Conservation (phyloP, 257 asterid species). For the Capsicum rhomboideum region DNA sequence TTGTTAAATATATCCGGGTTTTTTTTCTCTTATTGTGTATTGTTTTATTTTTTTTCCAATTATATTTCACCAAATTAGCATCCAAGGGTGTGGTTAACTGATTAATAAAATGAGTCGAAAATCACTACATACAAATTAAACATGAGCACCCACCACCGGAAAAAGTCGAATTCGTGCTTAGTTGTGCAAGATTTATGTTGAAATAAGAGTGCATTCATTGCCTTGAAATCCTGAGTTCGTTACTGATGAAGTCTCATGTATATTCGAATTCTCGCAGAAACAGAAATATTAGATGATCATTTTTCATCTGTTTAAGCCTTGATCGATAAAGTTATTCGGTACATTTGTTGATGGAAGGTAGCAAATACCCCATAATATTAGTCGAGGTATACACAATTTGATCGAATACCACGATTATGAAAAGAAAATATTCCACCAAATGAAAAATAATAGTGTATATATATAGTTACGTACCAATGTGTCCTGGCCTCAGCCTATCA, state of each 20-base stretch:
- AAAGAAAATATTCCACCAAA: background rate
- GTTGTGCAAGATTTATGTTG: background rate
- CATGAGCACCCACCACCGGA: background rate
- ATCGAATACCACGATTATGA: too few relatives aligned
- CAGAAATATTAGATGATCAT: background rate
- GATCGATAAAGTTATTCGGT: background rate
- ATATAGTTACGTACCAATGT: background rate
- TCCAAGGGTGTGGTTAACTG: background rate
- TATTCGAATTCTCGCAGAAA: background rate
- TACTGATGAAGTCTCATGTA: background rate
- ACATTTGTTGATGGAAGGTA: background rate
- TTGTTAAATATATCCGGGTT: background rate
- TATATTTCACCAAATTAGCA: background rate
- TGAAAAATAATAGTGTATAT: background rate
- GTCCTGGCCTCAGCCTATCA: background rate
- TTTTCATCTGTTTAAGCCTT: background rate
- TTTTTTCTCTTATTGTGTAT: background rate
- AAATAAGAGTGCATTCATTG: background rate
- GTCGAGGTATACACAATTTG: background rate
- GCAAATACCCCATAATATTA: background rate
- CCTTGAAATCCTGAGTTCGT: background rate
- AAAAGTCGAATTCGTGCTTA: background rate
- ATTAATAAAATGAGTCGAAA: background rate
- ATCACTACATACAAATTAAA: background rate
- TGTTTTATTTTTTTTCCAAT: background rate